Base-by-base conservation (phyloP, 805 yeast genomes). In the Nakazawaea ernobii region DNA sequence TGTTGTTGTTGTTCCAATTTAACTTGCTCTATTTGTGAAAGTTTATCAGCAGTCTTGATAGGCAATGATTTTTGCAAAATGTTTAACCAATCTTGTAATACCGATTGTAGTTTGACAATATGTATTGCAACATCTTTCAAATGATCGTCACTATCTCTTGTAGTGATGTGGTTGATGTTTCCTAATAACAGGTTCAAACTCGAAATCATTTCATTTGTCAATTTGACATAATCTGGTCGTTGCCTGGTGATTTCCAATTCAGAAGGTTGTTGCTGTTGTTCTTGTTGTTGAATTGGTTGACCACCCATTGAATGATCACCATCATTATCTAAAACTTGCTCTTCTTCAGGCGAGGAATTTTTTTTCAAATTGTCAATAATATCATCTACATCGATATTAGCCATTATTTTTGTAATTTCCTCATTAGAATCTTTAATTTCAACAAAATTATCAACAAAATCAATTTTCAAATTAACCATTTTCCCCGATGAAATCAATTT, bases 401-500 rank as follows among this genome's bases (percentile, higher is more conserved):
- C 33, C 15, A 42, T 17, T 17, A 42, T 17, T n/a, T 32, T 26
- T 7, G 11, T 20, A 3, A 20, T 4, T 7, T 38, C 46, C 24
- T 29, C 32, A 4, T 28, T 42, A 6, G 14, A 24, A 9, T 50
- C 55, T 5, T 26, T 28, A 6, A 46, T 11, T 15, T 46, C 45
- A 9, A 63, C 50, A 4, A 47, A 41, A 11, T 52, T 45, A 8
- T 55, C 53, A 13, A 54, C 51, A 7, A 58, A 48, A 50, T 66
- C 65, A 26, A 66, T 46, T 39, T 55, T 59, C 36, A 58, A 39
- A 26, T 53, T 49, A 8, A 39, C 33, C 5, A 66, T 38, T 29
- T 47, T 41, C 8, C 70, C 70, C 2, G 48, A 43, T 14, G 52
- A 52, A 35, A 55, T 53, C 30, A 63, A 35, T 42, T 57, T 61